Evolutionary conservation across 208 protist species (phyloP).

Genomic region (Leishmania mexicana): DNA sequence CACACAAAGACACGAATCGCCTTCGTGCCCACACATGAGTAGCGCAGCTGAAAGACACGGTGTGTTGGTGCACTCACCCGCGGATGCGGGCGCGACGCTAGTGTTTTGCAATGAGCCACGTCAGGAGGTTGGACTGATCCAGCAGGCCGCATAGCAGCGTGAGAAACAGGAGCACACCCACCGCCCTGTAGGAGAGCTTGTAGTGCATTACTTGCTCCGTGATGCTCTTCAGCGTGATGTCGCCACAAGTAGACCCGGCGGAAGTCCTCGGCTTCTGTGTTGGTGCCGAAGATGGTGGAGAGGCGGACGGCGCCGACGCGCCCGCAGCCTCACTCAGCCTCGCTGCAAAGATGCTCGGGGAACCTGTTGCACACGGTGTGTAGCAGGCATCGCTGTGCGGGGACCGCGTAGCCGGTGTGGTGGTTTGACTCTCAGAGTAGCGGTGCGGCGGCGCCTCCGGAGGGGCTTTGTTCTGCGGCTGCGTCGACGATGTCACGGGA

Average conservation of each 20-base stretch:
- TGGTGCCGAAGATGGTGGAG: neutral
- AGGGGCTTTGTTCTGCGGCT: conserved; percentile 31
- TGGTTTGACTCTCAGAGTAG: conserved; percentile 8
- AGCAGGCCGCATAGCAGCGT: conserved; percentile 70
- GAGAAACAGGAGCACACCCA: conserved; percentile 44
- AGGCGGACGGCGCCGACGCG: neutral
- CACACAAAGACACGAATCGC: neutral
- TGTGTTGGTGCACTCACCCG: neutral
- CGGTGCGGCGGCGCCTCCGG: conserved; percentile 34
- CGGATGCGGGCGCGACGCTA: neutral
- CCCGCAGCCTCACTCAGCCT: neutral
- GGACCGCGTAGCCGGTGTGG: neutral
- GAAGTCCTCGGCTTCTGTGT: neutral
- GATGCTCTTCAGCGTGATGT: conserved; percentile 13
- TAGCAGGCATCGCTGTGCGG: neutral
- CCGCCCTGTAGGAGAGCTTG: conserved; percentile 48
- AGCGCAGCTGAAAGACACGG: neutral
- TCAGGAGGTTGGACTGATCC: conserved; percentile 55
- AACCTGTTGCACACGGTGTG: neutral
- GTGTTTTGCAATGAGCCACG: conserved; percentile 39
- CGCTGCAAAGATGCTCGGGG: neutral
- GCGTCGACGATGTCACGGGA: conserved; percentile 29
- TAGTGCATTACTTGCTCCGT: conserved; percentile 47
- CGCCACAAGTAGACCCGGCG: neutral
- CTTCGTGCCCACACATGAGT: neutral